Base-by-base conservation (phyloP, 1,139 yeast species). In the Yamadazyma siamensis region DNA sequence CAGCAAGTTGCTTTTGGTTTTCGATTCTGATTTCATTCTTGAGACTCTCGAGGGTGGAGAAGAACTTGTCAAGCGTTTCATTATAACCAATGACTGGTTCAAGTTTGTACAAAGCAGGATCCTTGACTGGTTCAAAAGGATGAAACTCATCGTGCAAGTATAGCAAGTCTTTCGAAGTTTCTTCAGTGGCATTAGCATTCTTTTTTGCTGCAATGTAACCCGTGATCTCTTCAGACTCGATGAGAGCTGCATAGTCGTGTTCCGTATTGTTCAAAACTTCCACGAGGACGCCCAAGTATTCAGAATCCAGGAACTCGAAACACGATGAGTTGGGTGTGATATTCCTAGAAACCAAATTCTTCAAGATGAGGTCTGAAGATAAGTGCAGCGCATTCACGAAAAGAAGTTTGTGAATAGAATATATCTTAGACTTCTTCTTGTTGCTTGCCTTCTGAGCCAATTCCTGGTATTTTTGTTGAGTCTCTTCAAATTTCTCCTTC, bases 31-130 rank as follows among this genome's bases (percentile, higher is more conserved):
- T 35, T 21, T 43, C 52, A 45, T 81, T 75, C 47, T 85, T 86
- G 6, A 87, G 77, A 2, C 95, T 80, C 48, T 89, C 95, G 12
- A 88, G 64, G 0, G 94, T 80, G 0, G 96, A 86, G 52, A 85
- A 91, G 51, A 84, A 91, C 28, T 65, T 67, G 54, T 91, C 98
- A 15, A 89, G 68, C 0, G 96, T 82, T 36, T 75, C 72, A 49
- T 86, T 88, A 52, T 87, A 91, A 0, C 94, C 89, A 7, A 55
- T 46, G 7, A 75, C 55, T 19, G 56, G 56, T 3, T 64, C 54
- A 25, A 70, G 55, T 31, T 58, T 58, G 29, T 55, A 56, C 15
- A 50, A 39, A 12, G 58, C 62, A 3, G 43, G 40, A 9, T 38
- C 40, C 37, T 72, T 63, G 33, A 56, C 50, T 0, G 95, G 95